These are phyloP conservation scores for Schwanniomyces occidentalis DNA, from an alignment of 805 yeast genomes.

Conservation along the genomic window DNA sequence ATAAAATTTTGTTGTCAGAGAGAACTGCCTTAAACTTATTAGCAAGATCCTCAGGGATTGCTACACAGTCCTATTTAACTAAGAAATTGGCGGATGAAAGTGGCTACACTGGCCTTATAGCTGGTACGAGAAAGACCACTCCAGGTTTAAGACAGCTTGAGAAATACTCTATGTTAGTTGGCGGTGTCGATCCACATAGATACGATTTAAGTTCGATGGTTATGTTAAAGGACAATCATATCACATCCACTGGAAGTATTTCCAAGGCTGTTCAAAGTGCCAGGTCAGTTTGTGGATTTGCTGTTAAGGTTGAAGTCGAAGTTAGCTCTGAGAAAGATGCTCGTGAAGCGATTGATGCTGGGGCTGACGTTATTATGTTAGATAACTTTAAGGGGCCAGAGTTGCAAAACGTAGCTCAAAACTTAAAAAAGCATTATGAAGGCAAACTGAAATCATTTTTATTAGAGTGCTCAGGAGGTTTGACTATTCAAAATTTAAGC, in stretches of 20 bases:
- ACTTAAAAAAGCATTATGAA: conserved; percentile 58
- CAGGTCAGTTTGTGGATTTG: conserved; percentile 79
- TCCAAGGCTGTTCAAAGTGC: conserved; percentile 80
- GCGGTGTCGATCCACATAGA: conserved; percentile 92
- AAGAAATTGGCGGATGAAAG: conserved; percentile 59
- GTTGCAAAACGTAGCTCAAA: conserved; percentile 62
- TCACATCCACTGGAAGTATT: conserved; percentile 91
- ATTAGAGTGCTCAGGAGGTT: conserved; percentile 91
- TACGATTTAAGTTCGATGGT: conserved; percentile 92
- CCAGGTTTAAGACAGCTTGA: conserved; percentile 90
- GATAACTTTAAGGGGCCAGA: conserved; percentile 79
- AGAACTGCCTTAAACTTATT: conserved; percentile 81
- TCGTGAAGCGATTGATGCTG: conserved; percentile 87
- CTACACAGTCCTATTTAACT: conserved; percentile 67
- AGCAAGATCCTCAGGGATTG: conserved; percentile 84
- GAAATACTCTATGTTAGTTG: conserved; percentile 92
- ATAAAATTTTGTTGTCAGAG: conserved; percentile 78
- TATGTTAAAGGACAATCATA: conserved; percentile 93
- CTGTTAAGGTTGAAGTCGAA: conserved; percentile 90
- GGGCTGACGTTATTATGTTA: conserved; percentile 94
- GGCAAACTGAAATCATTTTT: conserved; percentile 51
- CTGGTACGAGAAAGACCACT: conserved; percentile 97
- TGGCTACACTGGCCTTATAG: conserved; percentile 81
- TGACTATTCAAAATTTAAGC: conserved; percentile 65
- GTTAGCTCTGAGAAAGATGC: conserved; percentile 86